Conservation (phyloP, 352 stramenopile genomes). For the Thalassiosira sp. region DNA sequence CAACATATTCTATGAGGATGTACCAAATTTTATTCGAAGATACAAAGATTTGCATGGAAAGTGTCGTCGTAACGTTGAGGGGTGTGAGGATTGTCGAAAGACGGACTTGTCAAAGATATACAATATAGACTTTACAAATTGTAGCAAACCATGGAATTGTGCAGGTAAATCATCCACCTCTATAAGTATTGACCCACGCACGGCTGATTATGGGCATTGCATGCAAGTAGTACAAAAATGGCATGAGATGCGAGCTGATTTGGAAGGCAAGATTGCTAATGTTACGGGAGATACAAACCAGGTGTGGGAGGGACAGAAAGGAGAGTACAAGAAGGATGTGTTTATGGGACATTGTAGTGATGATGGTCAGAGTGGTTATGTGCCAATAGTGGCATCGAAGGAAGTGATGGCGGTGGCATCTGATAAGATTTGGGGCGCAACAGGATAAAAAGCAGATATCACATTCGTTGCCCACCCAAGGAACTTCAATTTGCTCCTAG, state of each 20-base stretch:
- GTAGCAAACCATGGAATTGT: conserved; percentile 72
- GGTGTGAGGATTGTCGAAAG: conserved; percentile 64
- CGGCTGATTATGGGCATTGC: conserved; percentile 65
- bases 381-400: conserved; percentile 24
- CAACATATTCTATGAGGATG: conserved; percentile 56
- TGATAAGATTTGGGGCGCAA: conserved; percentile 48
- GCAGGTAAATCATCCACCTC: conserved; percentile 12
- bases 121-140: conserved; percentile 73
- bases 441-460: too few relatives aligned
- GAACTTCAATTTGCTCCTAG: too few relatives aligned
- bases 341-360: conserved; percentile 61
- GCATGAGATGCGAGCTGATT: conserved; percentile 61
- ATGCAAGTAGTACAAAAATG: conserved; percentile 54
- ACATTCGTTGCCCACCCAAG: too few relatives aligned
- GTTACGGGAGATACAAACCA: conserved; percentile 22
- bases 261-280: conserved; percentile 50
- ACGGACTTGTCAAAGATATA: conserved; percentile 57
- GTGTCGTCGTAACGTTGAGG: conserved; percentile 42
- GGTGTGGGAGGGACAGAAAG: conserved; percentile 30
- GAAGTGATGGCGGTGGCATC: conserved; percentile 12
- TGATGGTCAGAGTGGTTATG: conserved; percentile 47
- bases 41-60: conserved; percentile 51
- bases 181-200: conserved; percentile 39
- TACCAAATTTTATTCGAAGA: conserved; percentile 46
- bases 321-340: conserved; percentile 49